Base-by-base conservation (phyloP, 257 asterid species). In the Paraleonurus japonicus region DNA sequence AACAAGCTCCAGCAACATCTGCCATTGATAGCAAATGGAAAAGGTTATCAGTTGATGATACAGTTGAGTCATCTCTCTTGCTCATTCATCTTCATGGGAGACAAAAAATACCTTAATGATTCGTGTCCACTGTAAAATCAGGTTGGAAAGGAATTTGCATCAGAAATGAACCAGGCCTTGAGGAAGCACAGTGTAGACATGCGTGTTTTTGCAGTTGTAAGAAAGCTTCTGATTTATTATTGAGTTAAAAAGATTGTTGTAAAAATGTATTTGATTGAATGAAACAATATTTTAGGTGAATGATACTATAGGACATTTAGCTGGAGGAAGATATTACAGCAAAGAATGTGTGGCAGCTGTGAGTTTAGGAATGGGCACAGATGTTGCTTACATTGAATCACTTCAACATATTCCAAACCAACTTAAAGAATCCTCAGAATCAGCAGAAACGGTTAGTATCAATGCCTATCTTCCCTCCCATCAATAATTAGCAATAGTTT, bases 291-390 rank as follows among this genome's bases (percentile, higher is more conserved):
- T n/a, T 58, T 78, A 90, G 95, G 92, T 80, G 24, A 85, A 83
- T 75, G 95, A 87, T 72, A 87, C 91, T 20, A 78, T 89, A 48
- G 96, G 97, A 53, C 79, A 85, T 81, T 84, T 91, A 71, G 97
- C 96, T 15, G 97, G 96, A 74, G 97, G 90, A 24, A 84, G 89
- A 78, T 91, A 91, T 53, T 87, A 84, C 78, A 87, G 76, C 80
- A 79, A 76, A 80, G 95, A 87, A 27, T 79, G 85, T 65, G 91
- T 91, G 8, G 92, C 90, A 5, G 90, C 95, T 32, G 82, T 91
- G 67, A 85, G 85, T 54, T 78, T 91, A 53, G 96, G 91, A 35
- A 78, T 86, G 95, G 87, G 87, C 19, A 87, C 91, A 0, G 87
- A 87, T 67, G 89, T 82, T 53, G 89, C 89, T 37, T 89, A 85